Evolutionary conservation across 768 basidiomycete species (phyloP).

Genomic region (Phaffia tasmanica): DNA sequence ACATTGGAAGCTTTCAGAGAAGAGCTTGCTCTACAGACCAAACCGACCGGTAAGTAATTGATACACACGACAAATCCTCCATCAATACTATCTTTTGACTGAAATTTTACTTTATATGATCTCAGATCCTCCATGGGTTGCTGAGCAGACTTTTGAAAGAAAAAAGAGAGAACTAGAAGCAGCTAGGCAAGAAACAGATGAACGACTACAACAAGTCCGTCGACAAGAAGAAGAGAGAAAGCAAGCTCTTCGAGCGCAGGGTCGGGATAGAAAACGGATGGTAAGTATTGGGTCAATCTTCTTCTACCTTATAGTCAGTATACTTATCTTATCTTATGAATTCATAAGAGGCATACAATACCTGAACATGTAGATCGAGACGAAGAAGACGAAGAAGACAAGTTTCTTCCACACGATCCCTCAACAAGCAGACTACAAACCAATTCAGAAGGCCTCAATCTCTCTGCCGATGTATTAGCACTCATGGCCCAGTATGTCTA

Average conservation of each 20-base stretch:
- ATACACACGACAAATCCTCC: constrained; percentile 10
- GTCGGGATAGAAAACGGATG: constrained; percentile 44
- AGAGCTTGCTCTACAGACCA: neutral
- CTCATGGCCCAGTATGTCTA: constrained; percentile 61
- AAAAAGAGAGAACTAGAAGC: constrained; percentile 56
- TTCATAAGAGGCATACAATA: constrained; percentile 8
- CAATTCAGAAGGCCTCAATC: constrained; percentile 44
- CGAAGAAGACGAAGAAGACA: constrained; percentile 48
- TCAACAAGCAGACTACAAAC: constrained; percentile 23
- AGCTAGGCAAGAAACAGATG: constrained; percentile 53
- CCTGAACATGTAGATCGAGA: neutral
- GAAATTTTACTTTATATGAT: neutral
- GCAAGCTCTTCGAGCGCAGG: constrained; percentile 21
- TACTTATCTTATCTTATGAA: neutral
- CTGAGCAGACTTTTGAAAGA: constrained; percentile 57
- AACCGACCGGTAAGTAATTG: constrained; percentile 4
- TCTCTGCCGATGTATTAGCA: constrained; percentile 65
- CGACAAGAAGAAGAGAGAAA: neutral
- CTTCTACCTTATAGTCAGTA: neutral
- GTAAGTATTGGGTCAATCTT: constrained; percentile 39
- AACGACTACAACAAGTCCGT: neutral
- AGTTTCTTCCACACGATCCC: constrained; percentile 57
- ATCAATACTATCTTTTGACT: neutral
- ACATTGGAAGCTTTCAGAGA: constrained; percentile 10
- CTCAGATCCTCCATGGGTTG: constrained; percentile 62